Percentiles rank a stretch among this genome's conserved stretches.
These are phyloP conservation scores for Psophocarpus tetragonolobus DNA, from an alignment of 306 rosid species.

Conservation along the genomic window DNA sequence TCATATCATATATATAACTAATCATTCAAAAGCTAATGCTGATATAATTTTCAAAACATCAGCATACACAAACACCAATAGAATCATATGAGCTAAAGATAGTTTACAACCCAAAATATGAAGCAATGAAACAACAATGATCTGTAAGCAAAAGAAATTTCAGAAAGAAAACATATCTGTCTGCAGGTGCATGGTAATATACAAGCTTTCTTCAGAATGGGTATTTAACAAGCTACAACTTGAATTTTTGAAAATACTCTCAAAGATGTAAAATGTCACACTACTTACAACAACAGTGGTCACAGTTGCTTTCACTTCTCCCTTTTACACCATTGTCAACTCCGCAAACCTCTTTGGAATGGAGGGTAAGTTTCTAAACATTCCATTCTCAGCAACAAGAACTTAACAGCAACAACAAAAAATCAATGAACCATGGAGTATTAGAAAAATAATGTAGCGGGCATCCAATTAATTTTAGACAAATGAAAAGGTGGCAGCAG, in stretches of 20 bases:
- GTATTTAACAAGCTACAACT: not conserved
- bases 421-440: not conserved
- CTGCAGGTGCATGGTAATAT: not conserved
- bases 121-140: not conserved
- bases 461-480: not conserved
- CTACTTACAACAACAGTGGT: constrained; percentile 82
- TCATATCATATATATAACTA: constrained; percentile 3
- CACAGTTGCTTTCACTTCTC: constrained; percentile 83
- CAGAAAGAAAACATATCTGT: too few species aligned
- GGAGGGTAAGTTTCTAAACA: constrained; percentile 67
- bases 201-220: not conserved
- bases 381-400: constrained; percentile 72
- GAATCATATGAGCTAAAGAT: not conserved
- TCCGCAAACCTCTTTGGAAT: constrained; percentile 72
- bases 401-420: constrained; percentile 38
- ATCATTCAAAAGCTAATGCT: constrained; percentile 16
- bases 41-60: not conserved
- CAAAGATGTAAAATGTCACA: too few species aligned
- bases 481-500: not conserved
- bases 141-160: not conserved
- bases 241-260: not conserved
- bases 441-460: not conserved
- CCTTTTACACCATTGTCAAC: constrained; percentile 90
- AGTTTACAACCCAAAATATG: not conserved
- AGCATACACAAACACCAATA: not conserved